These are phyloP conservation scores for Xanthoparmelia taractica DNA, from an alignment of 495 filamentous ascomycete genomes.

Conservation along the genomic window DNA sequence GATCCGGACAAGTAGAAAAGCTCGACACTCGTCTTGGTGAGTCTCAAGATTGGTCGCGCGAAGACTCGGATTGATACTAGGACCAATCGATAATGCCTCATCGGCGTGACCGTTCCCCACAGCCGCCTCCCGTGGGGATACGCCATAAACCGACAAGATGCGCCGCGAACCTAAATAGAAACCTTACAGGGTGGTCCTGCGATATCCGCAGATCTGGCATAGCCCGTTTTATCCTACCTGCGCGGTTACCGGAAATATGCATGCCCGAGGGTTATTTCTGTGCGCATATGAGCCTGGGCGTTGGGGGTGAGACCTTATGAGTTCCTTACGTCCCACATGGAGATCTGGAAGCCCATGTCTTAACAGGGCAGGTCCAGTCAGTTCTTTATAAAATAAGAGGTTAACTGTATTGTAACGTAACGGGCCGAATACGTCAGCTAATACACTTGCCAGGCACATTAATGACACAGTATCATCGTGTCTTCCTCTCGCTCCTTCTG, in stretches of 20 bases:
- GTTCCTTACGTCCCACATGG: not conserved
- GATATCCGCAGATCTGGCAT: not conserved
- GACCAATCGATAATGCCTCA: not conserved
- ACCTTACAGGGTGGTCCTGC: not conserved
- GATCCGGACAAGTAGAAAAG: not conserved
- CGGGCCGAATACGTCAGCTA: not conserved
- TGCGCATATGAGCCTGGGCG: not conserved
- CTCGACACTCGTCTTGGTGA: not conserved
- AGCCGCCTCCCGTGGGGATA: not conserved
- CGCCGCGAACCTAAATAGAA: not conserved
- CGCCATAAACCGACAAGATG: not conserved
- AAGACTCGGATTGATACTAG: conserved; percentile 11
- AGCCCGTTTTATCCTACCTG: not conserved
- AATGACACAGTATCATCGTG: not conserved
- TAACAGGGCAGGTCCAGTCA: not conserved
- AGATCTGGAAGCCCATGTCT: not conserved
- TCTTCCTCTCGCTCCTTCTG: not conserved
- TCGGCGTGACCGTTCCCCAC: not conserved
- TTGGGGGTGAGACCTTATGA: too few species aligned
- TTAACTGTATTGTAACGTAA: too few species aligned
- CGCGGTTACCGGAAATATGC: not conserved
- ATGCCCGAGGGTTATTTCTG: not conserved
- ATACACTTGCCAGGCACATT: not conserved
- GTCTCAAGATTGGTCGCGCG: conserved; percentile 9
- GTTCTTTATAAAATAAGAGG: not conserved